A percentile compares a stretch with the other conserved stretches of the same genome.
Evolutionary conservation across 2,329 filamentous ascomycete species (phyloP).

Genomic region (Bipolaris victoriae): DNA sequence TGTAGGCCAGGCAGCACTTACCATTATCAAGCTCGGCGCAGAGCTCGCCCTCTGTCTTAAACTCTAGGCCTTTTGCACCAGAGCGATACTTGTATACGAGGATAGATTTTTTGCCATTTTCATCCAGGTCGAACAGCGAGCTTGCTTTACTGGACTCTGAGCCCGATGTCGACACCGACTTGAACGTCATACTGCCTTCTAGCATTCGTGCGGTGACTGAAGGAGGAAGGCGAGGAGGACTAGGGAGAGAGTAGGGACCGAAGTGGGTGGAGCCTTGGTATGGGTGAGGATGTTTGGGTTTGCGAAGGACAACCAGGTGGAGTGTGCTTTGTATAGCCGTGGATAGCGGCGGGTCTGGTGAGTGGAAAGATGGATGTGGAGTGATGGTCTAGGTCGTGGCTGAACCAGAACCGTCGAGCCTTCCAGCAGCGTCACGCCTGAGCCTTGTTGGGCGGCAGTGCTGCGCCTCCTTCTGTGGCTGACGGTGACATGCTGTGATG

Average conservation of each 20-base stretch:
- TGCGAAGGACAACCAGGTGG: conserved; percentile 28
- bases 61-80: conserved; percentile 47
- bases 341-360: conserved; percentile 35
- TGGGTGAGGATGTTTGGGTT: conserved; percentile 21
- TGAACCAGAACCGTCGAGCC: conserved; percentile 18
- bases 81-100: conserved; percentile 56
- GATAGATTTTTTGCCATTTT: conserved; percentile 51
- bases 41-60: conserved; percentile 54
- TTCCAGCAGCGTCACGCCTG: conserved; percentile 26
- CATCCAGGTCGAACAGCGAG: conserved; percentile 53
- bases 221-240: conserved; percentile 27
- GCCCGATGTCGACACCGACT: conserved; percentile 52
- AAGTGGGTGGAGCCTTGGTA: conserved; percentile 9
- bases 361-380: conserved; percentile 31
- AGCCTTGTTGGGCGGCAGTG: neutral
- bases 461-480: conserved; percentile 29
- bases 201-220: conserved; percentile 16
- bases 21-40: conserved; percentile 48
- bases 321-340: conserved; percentile 41
- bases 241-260: conserved; percentile 15
- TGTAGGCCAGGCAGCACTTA: conserved; percentile 24
- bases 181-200: conserved; percentile 49
- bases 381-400: conserved; percentile 31
- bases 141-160: conserved; percentile 47
- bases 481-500: conserved; percentile 11